Percentiles rank a stretch among this genome's conserved stretches.
Evolutionary conservation across 2,329 filamentous ascomycete genomes (phyloP).

Genomic region (Sclerotiophoma versabilis): DNA sequence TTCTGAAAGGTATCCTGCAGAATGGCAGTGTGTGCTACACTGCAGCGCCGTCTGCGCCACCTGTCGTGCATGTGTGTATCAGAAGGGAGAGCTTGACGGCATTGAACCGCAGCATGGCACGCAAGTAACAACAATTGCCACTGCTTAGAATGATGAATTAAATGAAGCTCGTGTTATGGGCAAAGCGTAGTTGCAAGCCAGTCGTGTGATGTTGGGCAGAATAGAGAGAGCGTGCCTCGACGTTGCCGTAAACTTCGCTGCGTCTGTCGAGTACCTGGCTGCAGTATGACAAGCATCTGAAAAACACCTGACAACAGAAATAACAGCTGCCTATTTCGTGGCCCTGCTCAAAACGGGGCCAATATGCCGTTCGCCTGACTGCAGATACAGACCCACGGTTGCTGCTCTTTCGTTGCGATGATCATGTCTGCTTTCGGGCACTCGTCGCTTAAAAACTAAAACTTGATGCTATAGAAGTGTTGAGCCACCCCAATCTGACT

Average conservation of each 20-base stretch:
- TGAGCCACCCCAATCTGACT: neutral
- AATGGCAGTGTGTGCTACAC: conserved; percentile 19
- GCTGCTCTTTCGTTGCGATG: neutral
- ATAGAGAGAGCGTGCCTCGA: neutral
- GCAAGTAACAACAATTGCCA: conserved; percentile 15
- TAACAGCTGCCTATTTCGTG: neutral
- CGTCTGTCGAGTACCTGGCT: neutral
- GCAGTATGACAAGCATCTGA: conserved; percentile 3
- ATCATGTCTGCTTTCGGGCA: neutral
- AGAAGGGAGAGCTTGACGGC: conserved; percentile 9
- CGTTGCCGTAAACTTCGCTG: neutral
- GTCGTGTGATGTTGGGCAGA: conserved; percentile 10
- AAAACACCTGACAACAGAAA: neutral
- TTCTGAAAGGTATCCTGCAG: neutral
- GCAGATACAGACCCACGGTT: neutral
- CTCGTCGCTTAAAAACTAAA: neutral
- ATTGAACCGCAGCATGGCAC: conserved; percentile 8
- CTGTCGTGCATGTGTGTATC: conserved; percentile 23
- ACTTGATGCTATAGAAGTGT: neutral
- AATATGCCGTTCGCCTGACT: neutral
- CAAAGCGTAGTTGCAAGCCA: conserved; percentile 28
- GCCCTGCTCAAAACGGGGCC: neutral
- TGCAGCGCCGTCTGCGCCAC: conserved; percentile 20
- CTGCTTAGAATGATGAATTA: conserved; percentile 12
- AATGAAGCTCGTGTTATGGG: conserved; percentile 16